Conservation (phyloP, 495 filamentous ascomycete species). For the Hypoxylon intermedium region DNA sequence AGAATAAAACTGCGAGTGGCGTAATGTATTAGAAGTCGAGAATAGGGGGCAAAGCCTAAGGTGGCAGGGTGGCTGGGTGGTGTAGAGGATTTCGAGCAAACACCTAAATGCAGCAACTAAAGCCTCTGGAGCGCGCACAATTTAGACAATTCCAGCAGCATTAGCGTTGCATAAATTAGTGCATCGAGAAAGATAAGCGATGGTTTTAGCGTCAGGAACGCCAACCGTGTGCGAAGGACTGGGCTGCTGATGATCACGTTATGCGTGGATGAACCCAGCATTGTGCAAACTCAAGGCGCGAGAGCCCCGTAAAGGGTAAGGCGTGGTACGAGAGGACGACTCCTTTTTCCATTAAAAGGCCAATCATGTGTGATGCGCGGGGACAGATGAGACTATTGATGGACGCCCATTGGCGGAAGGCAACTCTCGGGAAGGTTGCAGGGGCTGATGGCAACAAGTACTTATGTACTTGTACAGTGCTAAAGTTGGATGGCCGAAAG, state of each 20-base stretch:
- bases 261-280: conserved; percentile 22
- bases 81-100: too few species aligned
- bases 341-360: conserved; percentile 28
- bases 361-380: conserved; percentile 17
- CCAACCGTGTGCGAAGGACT: conserved; percentile 4
- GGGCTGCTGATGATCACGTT: conserved; percentile 9
- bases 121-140: too few species aligned
- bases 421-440: conserved; percentile 18
- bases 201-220: conserved; percentile 7
- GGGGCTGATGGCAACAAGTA: conserved; percentile 10
- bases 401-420: conserved; percentile 20
- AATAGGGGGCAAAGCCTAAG: too few species aligned
- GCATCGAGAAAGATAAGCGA: background rate
- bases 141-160: too few species aligned
- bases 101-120: too few species aligned
- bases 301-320: conserved; percentile 10
- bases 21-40: too few species aligned
- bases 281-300: conserved; percentile 10
- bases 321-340: conserved; percentile 4
- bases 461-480: conserved; percentile 1
- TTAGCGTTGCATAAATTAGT: background rate
- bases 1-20: too few species aligned
- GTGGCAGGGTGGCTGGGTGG: too few species aligned
- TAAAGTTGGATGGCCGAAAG: conserved; percentile 14
- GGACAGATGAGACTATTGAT: conserved; percentile 2